Evolutionary conservation across 2,329 filamentous ascomycete species (phyloP), one percentile per base, ranked within the genome.

Genomic region (Colletotrichum liaoningense): DNA sequence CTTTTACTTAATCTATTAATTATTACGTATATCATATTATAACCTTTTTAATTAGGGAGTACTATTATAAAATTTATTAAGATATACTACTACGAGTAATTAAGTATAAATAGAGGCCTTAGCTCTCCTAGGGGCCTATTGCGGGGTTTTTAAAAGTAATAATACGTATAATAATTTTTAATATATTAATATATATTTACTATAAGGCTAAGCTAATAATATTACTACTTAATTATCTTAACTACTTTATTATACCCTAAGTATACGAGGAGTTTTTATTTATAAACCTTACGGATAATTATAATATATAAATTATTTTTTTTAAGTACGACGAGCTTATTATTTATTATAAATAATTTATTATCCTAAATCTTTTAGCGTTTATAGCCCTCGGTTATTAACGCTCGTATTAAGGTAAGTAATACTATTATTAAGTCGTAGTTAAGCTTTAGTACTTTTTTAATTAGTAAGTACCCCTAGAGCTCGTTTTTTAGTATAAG

Each of bases 371-470:
- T 9, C 2, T 0, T 9, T 6, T 30, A 30, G 2, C 1, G 0
- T 0, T 30, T 0, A 0, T 0, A 0, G 0, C 8, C 2, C 1
- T 30, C 3, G 3, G 0, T 1, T 9, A 8, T 1, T 3, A 30
- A 0, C 0, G 0, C 2, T 30, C 0, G 0, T 30, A 30, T 30
- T 3, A 30, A 0, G 1, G 1, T 1, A 1, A 30, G 0, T 0
- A 0, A 30, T 1, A 1, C 2, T 30, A 30, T 30, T 0, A 1
- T 3, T 2, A 1, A 1, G 30, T 30, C 0, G 0, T 9, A 9
- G 7, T 30, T 30, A 30, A 30, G 1, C 2, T 30, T 30, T 30
- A 30, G 1, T 9, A 30, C 3, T 0, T 30, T 30, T 3, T 30
- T 30, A 9, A 30, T 30, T 30, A 30, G 1, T 30, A 30, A 30